phyloP scores from a whole-genome alignment of 805 yeast genomes.

The Metschnikowia lachancei region DNA sequence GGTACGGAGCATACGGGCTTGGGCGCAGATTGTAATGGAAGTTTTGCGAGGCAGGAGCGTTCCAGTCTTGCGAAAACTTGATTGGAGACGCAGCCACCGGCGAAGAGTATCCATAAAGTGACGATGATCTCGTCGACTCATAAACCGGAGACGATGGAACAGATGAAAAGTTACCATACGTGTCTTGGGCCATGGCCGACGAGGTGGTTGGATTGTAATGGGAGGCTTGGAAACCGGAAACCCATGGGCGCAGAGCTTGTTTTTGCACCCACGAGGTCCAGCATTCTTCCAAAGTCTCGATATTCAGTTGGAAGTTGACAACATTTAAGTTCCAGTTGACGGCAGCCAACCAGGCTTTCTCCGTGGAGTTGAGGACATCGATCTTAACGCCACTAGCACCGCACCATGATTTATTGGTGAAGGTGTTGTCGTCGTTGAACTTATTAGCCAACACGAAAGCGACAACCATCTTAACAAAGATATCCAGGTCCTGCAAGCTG shows the following conservation, averaged over 20 bases:
- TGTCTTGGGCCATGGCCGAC: constrained; percentile 3
- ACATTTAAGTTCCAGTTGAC: constrained; percentile 58
- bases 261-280: constrained; percentile 45
- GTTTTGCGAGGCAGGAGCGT: background rate
- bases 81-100: constrained; percentile 30
- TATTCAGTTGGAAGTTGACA: constrained; percentile 37
- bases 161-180: constrained; percentile 10
- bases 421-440: constrained; percentile 94
- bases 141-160: constrained; percentile 25
- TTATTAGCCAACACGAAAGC: constrained; percentile 85
- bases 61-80: constrained; percentile 22
- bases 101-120: constrained; percentile 22
- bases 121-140: constrained; percentile 12
- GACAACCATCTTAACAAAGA: constrained; percentile 58
- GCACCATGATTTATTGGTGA: constrained; percentile 92
- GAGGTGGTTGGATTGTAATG: constrained; percentile 2
- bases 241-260: constrained; percentile 10
- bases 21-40: constrained; percentile 6
- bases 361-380: constrained; percentile 58
- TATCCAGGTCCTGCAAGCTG: constrained; percentile 31
- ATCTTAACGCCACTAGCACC: constrained; percentile 86
- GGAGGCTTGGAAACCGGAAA: constrained; percentile 3
- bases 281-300: constrained; percentile 42
- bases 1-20: constrained; percentile 2
- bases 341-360: constrained; percentile 63